Conservation (phyloP, 495 filamentous ascomycete genomes). For the Glarea lozoyensis region DNA sequence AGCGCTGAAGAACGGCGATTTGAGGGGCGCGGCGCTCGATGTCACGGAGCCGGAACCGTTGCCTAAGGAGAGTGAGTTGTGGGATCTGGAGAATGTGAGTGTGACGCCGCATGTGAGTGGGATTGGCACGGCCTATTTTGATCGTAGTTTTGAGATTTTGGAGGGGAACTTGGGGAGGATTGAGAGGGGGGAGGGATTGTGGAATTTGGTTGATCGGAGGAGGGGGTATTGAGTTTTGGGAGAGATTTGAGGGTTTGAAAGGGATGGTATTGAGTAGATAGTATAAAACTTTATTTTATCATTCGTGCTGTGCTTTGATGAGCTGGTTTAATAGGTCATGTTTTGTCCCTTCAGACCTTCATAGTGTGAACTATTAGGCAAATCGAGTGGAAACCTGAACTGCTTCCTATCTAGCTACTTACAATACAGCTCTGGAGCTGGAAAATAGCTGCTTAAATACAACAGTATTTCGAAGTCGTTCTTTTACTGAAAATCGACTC, state of each 20-base stretch:
- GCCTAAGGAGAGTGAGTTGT: conserved; percentile 59
- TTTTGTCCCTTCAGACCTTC: too few species aligned
- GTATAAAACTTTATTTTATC: too few species aligned
- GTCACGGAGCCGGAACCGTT: conserved; percentile 84
- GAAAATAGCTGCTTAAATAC: too few species aligned
- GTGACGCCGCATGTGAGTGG: conserved; percentile 78
- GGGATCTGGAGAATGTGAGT: conserved; percentile 62
- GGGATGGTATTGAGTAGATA: too few species aligned
- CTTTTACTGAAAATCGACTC: too few species aligned
- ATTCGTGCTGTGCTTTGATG: too few species aligned
- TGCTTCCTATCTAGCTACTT: too few species aligned
- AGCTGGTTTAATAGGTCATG: too few species aligned
- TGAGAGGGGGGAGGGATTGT: conserved; percentile 48
- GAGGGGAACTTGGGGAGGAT: conserved; percentile 50
- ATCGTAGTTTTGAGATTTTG: conserved; percentile 51
- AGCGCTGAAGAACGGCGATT: conserved; percentile 45
- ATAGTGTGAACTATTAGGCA: too few species aligned
- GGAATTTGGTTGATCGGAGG: conserved; percentile 59
- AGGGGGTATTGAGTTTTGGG: conserved; percentile 44
- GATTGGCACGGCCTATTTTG: conserved; percentile 44
- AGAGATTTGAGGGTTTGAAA: not conserved
- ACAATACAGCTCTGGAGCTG: too few species aligned
- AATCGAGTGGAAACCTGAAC: too few species aligned
- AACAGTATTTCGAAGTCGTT: too few species aligned
- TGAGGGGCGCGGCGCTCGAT: conserved; percentile 72